These are phyloP conservation scores for Diaporthe longicolla DNA, from an alignment of 2,329 filamentous ascomycete species.

Conservation along the genomic window DNA sequence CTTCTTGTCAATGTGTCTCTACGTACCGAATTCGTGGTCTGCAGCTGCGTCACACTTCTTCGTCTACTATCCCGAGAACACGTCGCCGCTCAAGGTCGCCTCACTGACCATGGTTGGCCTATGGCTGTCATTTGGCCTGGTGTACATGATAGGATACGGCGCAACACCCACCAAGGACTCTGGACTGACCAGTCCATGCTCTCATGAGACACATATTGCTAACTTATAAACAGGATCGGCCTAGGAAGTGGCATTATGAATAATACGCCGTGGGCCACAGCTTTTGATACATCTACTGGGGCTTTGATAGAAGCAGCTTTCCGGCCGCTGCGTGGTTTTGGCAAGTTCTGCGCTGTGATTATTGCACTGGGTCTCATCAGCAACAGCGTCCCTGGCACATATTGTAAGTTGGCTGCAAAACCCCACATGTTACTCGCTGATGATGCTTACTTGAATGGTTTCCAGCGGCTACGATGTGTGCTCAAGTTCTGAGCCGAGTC, in stretches of 20 bases:
- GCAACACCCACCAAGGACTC: neutral
- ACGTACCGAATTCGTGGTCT: conserved; percentile 74
- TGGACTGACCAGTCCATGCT: neutral
- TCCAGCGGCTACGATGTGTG: conserved; percentile 18
- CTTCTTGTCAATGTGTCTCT: conserved; percentile 79
- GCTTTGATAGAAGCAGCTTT: neutral
- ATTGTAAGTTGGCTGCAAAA: neutral
- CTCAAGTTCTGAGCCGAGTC: conserved; percentile 5
- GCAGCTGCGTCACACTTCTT: conserved; percentile 77
- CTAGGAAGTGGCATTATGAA: neutral
- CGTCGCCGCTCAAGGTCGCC: conserved; percentile 59
- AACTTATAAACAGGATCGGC: neutral
- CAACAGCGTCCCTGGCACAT: conserved; percentile 24
- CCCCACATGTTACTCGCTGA: too few relatives aligned
- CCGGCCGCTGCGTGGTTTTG: neutral
- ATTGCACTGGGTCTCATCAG: neutral
- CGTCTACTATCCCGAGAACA: conserved; percentile 61
- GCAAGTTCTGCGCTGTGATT: conserved; percentile 22
- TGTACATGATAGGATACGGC: neutral
- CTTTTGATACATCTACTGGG: conserved; percentile 13
- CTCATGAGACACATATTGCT: neutral
- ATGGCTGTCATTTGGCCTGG: conserved; percentile 13
- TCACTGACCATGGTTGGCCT: conserved; percentile 50
- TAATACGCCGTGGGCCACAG: neutral
- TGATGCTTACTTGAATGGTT: neutral